A percentile compares a stretch with the other conserved stretches of the same genome.
Evolutionary conservation across 2,329 filamentous ascomycete genomes (phyloP).

Genomic region (Fusarium praegraminearum): DNA sequence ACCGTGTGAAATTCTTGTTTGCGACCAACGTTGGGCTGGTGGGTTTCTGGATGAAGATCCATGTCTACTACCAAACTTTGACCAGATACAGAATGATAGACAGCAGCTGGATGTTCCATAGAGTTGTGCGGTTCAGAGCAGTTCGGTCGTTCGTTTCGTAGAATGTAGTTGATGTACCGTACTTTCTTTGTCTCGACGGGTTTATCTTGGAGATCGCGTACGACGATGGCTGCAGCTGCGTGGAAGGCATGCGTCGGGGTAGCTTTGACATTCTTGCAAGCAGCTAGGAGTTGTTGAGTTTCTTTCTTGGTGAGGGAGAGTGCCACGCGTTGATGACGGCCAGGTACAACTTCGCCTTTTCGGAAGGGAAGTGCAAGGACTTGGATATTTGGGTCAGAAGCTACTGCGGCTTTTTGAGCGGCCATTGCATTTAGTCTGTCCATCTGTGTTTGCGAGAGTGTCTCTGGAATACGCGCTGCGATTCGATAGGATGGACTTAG

Average conservation of each 20-base stretch:
- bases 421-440: neutral
- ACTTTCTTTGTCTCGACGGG: slow-evolving; percentile 5
- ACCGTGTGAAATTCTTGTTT: slow-evolving; percentile 42
- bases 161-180: slow-evolving; percentile 49
- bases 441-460: fast-evolving
- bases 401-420: slow-evolving; percentile 7
- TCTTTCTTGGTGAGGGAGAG: slow-evolving; percentile 30
- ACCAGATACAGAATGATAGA: slow-evolving; percentile 51
- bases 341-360: slow-evolving; percentile 30
- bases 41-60: neutral
- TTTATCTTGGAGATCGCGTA: slow-evolving; percentile 46
- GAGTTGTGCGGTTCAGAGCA: slow-evolving; percentile 45
- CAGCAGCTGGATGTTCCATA: slow-evolving; percentile 40
- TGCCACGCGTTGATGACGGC: slow-evolving; percentile 45
- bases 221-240: slow-evolving; percentile 48
- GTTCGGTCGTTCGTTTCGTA: slow-evolving; percentile 49
- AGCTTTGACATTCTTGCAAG: slow-evolving; percentile 34
- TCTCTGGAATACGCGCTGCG: neutral
- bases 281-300: slow-evolving; percentile 35
- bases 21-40: fast-evolving
- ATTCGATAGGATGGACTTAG: slow-evolving; percentile 30
- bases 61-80: slow-evolving; percentile 47
- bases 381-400: neutral
- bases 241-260: slow-evolving; percentile 53
- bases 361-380: slow-evolving; percentile 39